These are phyloP conservation scores for Lachnellula hyalina DNA, from an alignment of 2,329 filamentous ascomycete genomes.

Conservation along the genomic window DNA sequence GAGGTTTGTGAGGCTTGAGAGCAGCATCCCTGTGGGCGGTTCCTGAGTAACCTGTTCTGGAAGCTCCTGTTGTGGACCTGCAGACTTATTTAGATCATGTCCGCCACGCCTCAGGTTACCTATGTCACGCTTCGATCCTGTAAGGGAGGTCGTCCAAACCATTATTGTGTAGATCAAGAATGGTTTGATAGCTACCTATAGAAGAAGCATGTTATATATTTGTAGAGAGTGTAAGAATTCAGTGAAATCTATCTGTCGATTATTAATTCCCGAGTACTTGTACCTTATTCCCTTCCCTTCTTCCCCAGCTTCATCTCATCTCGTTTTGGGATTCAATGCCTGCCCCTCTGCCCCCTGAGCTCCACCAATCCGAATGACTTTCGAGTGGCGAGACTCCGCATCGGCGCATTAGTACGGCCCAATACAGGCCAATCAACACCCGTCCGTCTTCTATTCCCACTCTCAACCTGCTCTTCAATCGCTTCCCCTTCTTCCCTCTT, in stretches of 20 bases:
- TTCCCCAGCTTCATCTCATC: background rate
- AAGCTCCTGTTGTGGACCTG: background rate
- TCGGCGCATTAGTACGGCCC: too few species aligned
- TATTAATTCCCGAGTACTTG: background rate
- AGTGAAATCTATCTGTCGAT: too few species aligned
- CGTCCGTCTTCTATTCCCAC: too few species aligned
- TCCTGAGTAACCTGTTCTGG: background rate
- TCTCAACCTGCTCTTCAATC: slow-evolving; percentile 11
- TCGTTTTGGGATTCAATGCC: background rate
- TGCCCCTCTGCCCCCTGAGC: background rate
- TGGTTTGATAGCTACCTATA: too few species aligned
- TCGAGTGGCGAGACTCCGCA: too few species aligned
- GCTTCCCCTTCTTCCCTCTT: slow-evolving; percentile 26
- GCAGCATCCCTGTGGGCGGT: background rate
- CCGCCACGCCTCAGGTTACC: background rate
- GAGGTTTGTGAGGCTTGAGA: background rate
- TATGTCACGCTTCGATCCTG: too few species aligned
- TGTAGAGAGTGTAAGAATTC: too few species aligned
- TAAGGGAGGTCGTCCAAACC: too few species aligned
- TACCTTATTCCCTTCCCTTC: background rate
- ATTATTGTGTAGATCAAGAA: too few species aligned
- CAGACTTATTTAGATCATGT: background rate
- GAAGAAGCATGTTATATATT: too few species aligned
- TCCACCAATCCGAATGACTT: too few species aligned
- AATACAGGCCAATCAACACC: too few species aligned